Evolutionary conservation across 441 rosid species (phyloP).

Genomic region (Mallotus japonicus): DNA sequence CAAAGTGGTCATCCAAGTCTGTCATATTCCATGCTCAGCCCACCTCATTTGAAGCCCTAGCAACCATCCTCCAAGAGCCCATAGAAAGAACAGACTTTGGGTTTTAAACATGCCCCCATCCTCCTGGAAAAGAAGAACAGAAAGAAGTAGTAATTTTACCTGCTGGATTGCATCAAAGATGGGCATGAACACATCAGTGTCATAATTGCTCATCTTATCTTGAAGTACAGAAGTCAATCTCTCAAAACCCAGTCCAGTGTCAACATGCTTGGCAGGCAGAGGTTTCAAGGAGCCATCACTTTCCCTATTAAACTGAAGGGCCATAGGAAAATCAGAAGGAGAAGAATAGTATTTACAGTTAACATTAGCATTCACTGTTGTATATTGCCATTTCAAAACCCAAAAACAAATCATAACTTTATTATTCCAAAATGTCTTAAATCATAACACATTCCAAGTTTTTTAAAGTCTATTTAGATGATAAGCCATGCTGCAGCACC

Average conservation of each 20-base stretch:
- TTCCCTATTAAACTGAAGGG: slow-evolving; percentile 86
- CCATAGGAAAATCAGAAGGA: slow-evolving; percentile 7
- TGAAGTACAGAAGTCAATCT: slow-evolving; percentile 90
- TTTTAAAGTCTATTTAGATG: neutral
- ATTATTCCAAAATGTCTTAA: neutral
- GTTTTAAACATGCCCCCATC: neutral
- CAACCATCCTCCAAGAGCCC: neutral
- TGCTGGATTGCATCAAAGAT: slow-evolving; percentile 85
- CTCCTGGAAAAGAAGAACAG: neutral
- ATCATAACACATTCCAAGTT: neutral
- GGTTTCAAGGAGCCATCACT: slow-evolving; percentile 77
- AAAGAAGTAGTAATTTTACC: slow-evolving; percentile 37
- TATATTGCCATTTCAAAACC: neutral
- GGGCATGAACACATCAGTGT: slow-evolving; percentile 94
- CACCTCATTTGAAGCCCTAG: neutral
- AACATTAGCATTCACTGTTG: neutral
- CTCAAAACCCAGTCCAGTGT: slow-evolving; percentile 98
- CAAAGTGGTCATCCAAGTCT: neutral
- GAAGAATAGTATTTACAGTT: neutral
- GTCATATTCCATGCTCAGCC: neutral
- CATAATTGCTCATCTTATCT: slow-evolving; percentile 98
- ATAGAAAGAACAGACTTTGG: neutral
- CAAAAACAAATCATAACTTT: neutral
- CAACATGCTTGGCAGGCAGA: slow-evolving; percentile 97
- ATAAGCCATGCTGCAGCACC: slow-evolving; percentile 2